Conservation (phyloP, 352 stramenopile genomes). For the Globisporangium ultimum region DNA sequence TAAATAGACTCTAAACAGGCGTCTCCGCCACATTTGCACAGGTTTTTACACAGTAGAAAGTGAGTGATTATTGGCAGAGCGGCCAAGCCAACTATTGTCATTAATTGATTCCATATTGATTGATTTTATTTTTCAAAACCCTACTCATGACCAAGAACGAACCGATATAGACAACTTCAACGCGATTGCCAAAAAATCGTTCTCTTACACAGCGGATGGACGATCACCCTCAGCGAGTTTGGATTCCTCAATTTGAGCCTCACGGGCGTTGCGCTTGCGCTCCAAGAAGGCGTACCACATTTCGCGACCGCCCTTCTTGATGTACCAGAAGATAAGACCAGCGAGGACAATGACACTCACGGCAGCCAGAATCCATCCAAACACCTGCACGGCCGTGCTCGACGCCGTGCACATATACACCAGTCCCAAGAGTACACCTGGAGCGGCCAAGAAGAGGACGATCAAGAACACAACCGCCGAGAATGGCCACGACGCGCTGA, state of each 20-base stretch:
- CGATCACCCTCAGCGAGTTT: not conserved
- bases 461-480: conserved; percentile 49
- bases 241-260: conserved; percentile 6
- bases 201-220: too few species aligned
- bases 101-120: too few species aligned
- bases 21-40: too few species aligned
- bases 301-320: conserved; percentile 25
- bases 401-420: conserved; percentile 56
- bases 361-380: conserved; percentile 33
- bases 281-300: conserved; percentile 42
- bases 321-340: conserved; percentile 34
- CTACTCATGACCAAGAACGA: too few species aligned
- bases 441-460: conserved; percentile 44
- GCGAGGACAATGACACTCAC: conserved; percentile 17
- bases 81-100: too few species aligned
- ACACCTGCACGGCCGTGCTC: conserved; percentile 18
- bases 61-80: too few species aligned
- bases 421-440: conserved; percentile 39
- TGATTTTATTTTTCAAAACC: too few species aligned
- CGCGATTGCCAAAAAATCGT: too few species aligned
- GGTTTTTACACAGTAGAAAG: too few species aligned
- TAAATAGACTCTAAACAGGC: too few species aligned
- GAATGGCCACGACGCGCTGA: conserved; percentile 55
- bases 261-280: conserved; percentile 31
- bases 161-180: too few species aligned